Conservation (phyloP, 2,329 filamentous ascomycete species). For the Sclerotinia nivalis region DNA sequence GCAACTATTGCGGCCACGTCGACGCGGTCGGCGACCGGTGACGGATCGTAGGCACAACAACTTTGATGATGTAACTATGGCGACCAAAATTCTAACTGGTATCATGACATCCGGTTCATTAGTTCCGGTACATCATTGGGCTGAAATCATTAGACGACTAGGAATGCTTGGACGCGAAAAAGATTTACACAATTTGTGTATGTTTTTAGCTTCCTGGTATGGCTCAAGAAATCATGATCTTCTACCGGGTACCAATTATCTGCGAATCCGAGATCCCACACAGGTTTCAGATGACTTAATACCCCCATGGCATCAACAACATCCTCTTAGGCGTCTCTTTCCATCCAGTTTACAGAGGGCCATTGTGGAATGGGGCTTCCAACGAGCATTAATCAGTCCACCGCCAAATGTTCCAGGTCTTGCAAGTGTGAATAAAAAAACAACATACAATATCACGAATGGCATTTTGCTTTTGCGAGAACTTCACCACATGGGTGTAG, state of each 20-base stretch:
- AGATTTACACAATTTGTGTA: constrained; percentile 54
- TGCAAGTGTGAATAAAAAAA: neutral
- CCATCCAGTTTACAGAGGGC: constrained; percentile 46
- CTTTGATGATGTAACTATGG: constrained; percentile 41
- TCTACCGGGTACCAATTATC: neutral
- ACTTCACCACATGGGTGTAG: constrained; percentile 31
- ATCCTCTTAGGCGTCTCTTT: constrained; percentile 47
- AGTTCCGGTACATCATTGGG: constrained; percentile 52
- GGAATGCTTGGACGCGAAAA: constrained; percentile 56
- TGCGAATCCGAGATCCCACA: constrained; percentile 23
- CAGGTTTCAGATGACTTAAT: constrained; percentile 27
- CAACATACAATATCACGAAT: constrained; percentile 25
- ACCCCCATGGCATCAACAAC: constrained; percentile 32
- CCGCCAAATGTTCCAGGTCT: neutral
- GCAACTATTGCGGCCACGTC: constrained; percentile 44
- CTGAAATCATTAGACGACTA: constrained; percentile 58
- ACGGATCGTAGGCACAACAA: neutral
- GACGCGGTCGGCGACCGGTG: constrained; percentile 31
- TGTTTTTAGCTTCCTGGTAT: constrained; percentile 49
- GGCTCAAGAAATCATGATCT: constrained; percentile 18
- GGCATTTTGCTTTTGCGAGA: constrained; percentile 37
- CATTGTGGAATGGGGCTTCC: constrained; percentile 53
- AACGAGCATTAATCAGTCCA: constrained; percentile 28
- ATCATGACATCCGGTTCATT: constrained; percentile 48
- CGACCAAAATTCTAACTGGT: constrained; percentile 50